Conservation (phyloP, 345 rosid genomes). For the Pistacia vera region DNA sequence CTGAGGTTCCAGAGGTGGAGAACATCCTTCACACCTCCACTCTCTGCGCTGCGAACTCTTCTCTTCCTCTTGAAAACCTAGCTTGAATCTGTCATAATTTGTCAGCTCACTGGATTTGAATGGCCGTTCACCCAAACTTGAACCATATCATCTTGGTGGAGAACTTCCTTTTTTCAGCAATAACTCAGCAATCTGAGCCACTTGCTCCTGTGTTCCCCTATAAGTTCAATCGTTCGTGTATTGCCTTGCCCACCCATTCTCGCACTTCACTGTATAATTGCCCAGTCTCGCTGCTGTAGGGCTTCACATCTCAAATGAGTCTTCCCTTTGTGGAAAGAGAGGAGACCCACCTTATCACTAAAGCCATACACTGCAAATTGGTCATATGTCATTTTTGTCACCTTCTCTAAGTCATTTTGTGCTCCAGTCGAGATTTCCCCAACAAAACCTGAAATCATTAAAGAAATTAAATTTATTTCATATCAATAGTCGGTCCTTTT, state of each 20-base stretch:
- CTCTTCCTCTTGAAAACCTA: slow-evolving; percentile 63
- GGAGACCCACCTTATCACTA: slow-evolving; percentile 94
- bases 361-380: slow-evolving; percentile 97
- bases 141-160: slow-evolving; percentile 78
- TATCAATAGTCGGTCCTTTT: background rate
- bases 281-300: slow-evolving; percentile 91
- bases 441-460: slow-evolving; percentile 57
- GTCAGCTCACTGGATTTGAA: slow-evolving; percentile 65
- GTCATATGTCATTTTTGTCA: slow-evolving; percentile 92
- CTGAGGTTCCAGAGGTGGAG: slow-evolving; percentile 65
- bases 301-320: slow-evolving; percentile 71
- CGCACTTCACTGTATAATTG: slow-evolving; percentile 81
- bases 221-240: slow-evolving; percentile 52
- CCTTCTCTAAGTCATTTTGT: slow-evolving; percentile 94
- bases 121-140: slow-evolving; percentile 85
- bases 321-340: slow-evolving; percentile 88
- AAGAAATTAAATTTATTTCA: background rate
- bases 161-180: slow-evolving; percentile 81
- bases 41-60: slow-evolving; percentile 25
- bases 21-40: slow-evolving; percentile 47
- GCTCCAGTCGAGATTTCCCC: slow-evolving; percentile 96
- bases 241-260: slow-evolving; percentile 87
- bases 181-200: slow-evolving; percentile 80
- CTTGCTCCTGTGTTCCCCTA: slow-evolving; percentile 77
- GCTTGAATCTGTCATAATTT: slow-evolving; percentile 76